phyloP scores from a whole-genome alignment of 306 rosid genomes.

The Dryas drummondii region DNA sequence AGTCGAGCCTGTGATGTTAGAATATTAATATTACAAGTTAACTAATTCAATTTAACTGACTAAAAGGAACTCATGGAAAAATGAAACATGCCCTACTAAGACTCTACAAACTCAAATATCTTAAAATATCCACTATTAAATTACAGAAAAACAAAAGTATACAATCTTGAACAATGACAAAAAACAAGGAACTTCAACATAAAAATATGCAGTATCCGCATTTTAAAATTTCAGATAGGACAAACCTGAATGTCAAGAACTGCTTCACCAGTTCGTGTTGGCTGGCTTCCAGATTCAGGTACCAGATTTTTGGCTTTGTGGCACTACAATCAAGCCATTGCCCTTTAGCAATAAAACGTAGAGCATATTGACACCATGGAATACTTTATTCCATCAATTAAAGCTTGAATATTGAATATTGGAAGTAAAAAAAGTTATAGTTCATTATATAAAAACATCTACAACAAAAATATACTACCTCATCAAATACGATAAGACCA shows the following conservation, averaged over 20 bases:
- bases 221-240: constrained; percentile 18
- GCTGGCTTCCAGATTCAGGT: constrained; percentile 99
- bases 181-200: not conserved
- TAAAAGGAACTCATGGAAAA: not conserved
- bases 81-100: not conserved
- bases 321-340: constrained; percentile 76
- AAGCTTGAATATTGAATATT: not conserved
- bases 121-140: not conserved
- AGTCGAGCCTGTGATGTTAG: constrained; percentile 67
- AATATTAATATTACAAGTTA: constrained; percentile 20
- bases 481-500: constrained; percentile 86
- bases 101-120: not conserved
- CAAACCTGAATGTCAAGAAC: constrained; percentile 94
- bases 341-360: constrained; percentile 47
- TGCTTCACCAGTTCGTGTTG: constrained; percentile 98
- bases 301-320: constrained; percentile 98
- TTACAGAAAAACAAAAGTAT: not conserved
- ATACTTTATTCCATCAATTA: constrained; percentile 17
- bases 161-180: not conserved
- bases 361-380: constrained; percentile 35
- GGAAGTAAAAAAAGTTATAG: not conserved
- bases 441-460: not conserved
- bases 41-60: not conserved
- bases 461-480: constrained; percentile 44
- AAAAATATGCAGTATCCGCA: constrained; percentile 1